Base-by-base conservation (phyloP, 345 rosid genomes). In the Balakata baccata region DNA sequence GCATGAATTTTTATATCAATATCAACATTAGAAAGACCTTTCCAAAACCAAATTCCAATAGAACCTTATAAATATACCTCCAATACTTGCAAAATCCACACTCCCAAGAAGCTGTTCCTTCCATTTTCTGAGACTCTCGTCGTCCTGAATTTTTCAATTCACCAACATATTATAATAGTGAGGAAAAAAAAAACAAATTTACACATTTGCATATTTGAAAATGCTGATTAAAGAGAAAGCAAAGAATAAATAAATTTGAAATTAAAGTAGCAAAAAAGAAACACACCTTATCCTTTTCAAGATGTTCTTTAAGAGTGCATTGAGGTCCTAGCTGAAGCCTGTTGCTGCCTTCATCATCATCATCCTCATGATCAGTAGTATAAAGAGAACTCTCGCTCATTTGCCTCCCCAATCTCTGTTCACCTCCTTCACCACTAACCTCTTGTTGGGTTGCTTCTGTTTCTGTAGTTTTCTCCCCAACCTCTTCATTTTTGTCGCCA, bases 111-210 rank as follows among this genome's bases (percentile, higher is more conserved):
- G 96, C 83, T 90, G 91, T 77, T 90, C 89, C 78, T 90, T 90
- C 96, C 96, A 90, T 66, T 89, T 90, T 85, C 93, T 84, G 63
- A 90, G 73, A 79, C 93, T 89, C 81, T 90, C 96, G 77, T 90
- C 96, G 83, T 90, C 92, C 96, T 90, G 70, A 58, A 79, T 18
- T 63, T 47, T 41, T 61, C 39, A 70, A 81, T 64, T 53, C 64
- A 50, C 52, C 77, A 77, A 29, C 46, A 38, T 17, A 14, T 17
- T 11, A 38, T 11, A 23, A 59, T 53, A 18, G 65, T 72, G 57
- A 17, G 45, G 6, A 29, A 25, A 18, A 34, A 22, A 45, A 41
- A 64, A 17, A 3, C 46, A 10, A 29, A 1, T 25, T 45, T 29
- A 29, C 34, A 29, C 34, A 29, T 29, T 29, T 29, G 34, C 34